Evolutionary conservation across 768 basidiomycete species (phyloP), one percentile per base, ranked within the genome.

Genomic region (Chalciporus pseudorubinellus): DNA sequence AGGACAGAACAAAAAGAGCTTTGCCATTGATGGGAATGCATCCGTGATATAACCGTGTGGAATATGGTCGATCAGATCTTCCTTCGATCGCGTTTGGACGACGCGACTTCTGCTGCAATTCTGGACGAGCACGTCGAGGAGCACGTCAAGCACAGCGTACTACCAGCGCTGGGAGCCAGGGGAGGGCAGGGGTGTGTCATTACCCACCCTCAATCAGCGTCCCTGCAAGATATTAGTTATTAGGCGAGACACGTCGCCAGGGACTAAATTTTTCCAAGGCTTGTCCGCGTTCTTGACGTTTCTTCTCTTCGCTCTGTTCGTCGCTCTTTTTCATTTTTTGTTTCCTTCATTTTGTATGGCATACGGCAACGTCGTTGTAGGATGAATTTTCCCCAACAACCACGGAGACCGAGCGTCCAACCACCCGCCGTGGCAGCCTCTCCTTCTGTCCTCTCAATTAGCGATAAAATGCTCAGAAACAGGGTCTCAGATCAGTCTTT

Each of bases 401-500:
- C 61, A 16, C 53, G 58, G 13, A 46, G 61, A 36, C 52, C 61
- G 33, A 54, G 52, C 26, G 48, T 63, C n/a, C 61, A 62, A 29
- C 49, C 61, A 3, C 61, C 61, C 31, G 50, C 61, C 1, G 62
- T 62, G 5, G 56, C 74, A 34, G 75, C 70, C 51, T 70, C 65
- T 48, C 72, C 67, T 28, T 72, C 66, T 53, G 67, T 68, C 52
- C 64, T 62, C 33, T 67, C 72, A 3, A 46, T 70, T 40, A 62
- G 65, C 38, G 79, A 81, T 52, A 74, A 72, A 56, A 59, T 73
- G 47, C 67, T 79, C 57, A 77, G 74, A 67, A 74, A 74, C 31
- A 73, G 75, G 53, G 74, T 72, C 55, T 77, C 79, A 16, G 80
- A 81, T 56, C 78, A 77, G 60, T 76, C 77, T 9, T 59, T 78